phyloP scores from a whole-genome alignment of 768 basidiomycete species.

The Tubosaeta sp. region DNA sequence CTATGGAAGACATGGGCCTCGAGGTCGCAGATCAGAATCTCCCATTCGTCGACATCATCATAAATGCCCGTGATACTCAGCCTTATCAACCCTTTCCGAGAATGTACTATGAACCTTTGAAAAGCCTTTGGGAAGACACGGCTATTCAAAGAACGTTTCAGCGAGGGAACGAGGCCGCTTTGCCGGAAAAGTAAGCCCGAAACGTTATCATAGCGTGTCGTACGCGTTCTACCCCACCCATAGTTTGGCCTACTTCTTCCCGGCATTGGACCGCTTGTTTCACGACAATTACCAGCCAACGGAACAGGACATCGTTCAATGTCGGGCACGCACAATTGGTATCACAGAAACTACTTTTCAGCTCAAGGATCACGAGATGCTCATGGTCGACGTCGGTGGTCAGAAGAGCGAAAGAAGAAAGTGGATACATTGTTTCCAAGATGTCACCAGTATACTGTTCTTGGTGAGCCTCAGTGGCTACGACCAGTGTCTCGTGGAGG shows the following conservation, averaged over 20 bases:
- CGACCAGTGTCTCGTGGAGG: slow-evolving; percentile 91
- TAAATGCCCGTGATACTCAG: slow-evolving; percentile 63
- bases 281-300: slow-evolving; percentile 64
- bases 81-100: slow-evolving; percentile 80
- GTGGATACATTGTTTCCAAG: slow-evolving; percentile 95
- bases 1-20: slow-evolving; percentile 87
- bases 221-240: not conserved
- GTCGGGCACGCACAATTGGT: slow-evolving; percentile 84
- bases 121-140: slow-evolving; percentile 71
- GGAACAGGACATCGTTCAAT: slow-evolving; percentile 85
- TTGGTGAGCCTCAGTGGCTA: slow-evolving; percentile 89
- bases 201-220: not conserved
- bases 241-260: slow-evolving; percentile 75
- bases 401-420: slow-evolving; percentile 92
- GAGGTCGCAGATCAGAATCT: slow-evolving; percentile 61
- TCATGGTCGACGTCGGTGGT: slow-evolving; percentile 92
- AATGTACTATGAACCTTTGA: slow-evolving; percentile 62
- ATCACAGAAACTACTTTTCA: slow-evolving; percentile 86
- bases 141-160: slow-evolving; percentile 72
- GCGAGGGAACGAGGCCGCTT: slow-evolving; percentile 83
- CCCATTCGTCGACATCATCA: slow-evolving; percentile 57
- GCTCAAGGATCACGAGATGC: slow-evolving; percentile 75
- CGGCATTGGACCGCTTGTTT: slow-evolving; percentile 77
- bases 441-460: slow-evolving; percentile 91
- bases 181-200: slow-evolving; percentile 80